Conservation (phyloP, 495 filamentous ascomycete species). For the Thozetella sp. region DNA sequence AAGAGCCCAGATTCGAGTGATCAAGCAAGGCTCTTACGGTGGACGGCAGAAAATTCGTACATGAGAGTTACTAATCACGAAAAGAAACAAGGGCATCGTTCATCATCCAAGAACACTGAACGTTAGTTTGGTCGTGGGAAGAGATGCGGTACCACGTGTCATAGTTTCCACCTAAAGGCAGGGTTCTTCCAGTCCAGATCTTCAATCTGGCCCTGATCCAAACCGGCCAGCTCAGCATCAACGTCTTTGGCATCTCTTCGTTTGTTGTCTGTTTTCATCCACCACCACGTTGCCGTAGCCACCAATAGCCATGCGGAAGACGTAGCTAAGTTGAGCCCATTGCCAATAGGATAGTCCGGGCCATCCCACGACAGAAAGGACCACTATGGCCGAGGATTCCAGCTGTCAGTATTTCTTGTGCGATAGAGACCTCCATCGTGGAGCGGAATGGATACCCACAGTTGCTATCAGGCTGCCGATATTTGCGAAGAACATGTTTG, state of each 20-base stretch:
- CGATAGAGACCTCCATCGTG: neutral
- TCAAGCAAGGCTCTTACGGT: too few relatives aligned
- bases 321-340: conserved; percentile 65
- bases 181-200: conserved; percentile 71
- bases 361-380: conserved; percentile 59
- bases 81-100: too few relatives aligned
- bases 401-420: neutral
- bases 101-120: too few relatives aligned
- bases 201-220: conserved; percentile 53
- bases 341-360: conserved; percentile 67
- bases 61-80: too few relatives aligned
- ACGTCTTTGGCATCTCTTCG: conserved; percentile 49
- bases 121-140: too few relatives aligned
- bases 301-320: conserved; percentile 46
- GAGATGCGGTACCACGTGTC: too few relatives aligned
- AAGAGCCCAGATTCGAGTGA: too few relatives aligned
- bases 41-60: too few relatives aligned
- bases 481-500: conserved; percentile 67
- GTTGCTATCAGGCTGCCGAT: conserved; percentile 66
- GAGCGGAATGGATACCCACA: neutral
- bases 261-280: conserved; percentile 61
- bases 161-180: conserved; percentile 32
- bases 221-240: conserved; percentile 46
- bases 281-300: conserved; percentile 40
- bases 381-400: conserved; percentile 34